Evolutionary conservation across 78 protist genomes (phyloP), one percentile per base, ranked within the genome.

Genomic region (Isochrysis galbana): DNA sequence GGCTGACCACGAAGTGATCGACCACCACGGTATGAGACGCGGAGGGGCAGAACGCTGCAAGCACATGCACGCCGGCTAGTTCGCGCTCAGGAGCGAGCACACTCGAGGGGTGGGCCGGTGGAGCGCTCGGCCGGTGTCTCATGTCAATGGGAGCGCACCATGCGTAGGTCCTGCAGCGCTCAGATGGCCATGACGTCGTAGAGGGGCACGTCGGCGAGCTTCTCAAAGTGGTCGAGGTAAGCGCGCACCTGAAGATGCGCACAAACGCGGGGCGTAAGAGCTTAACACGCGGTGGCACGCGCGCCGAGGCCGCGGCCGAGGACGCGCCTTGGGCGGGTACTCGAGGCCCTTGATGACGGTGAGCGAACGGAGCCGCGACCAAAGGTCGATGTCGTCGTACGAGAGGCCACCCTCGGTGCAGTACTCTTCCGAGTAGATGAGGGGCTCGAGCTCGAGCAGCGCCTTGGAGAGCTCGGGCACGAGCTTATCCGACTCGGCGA

Each of bases 281-380:
- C 5, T 25, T 54, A 19, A 19, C 67, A 19, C 19, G 67, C 67
- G 67, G 32, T 54, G 10, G 32, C 32, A 21, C 67, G 67, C 67
- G 67, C 67, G 67, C 67, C 67, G 67, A 10, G 19, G 19, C 32
- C 19, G 67, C 32, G 19, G 67, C 32, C 32, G 32, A 54, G 32
- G 67, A n/a, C 61, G 0, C 61, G 36, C 39, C 67, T 42, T 45
- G 36, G 67, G 67, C 5, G 61, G 61, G 38, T 45, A 32, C 5
- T 7, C 39, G 7, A 39, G 25, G 51, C 51, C 89, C 90, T 84
- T 84, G 54, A 84, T 46, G 69, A 84, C 23, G 25, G 90, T 84
- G 44, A 46, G 5, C 70, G 90, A 84, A 42, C 90, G 90, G 72
- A 84, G 69, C 21, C 90, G 67, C 3, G 90, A 32, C 90, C 90